Evolutionary conservation across 2,329 filamentous ascomycete species (phyloP), one percentile per base, ranked within the genome.

Genomic region (Corniculantispora saksenae): DNA sequence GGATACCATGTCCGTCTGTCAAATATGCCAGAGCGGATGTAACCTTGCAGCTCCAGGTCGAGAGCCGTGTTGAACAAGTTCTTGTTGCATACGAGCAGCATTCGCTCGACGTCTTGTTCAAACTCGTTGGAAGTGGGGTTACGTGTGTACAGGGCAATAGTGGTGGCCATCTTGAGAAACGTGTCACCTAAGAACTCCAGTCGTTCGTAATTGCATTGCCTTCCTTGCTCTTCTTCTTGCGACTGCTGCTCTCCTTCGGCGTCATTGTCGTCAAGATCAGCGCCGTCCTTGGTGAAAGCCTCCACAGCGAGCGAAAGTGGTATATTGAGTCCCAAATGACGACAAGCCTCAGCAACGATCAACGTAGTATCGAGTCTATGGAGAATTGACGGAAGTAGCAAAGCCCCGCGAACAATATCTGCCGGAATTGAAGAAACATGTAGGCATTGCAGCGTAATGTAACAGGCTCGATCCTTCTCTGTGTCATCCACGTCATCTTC

Each of bases 161-260:
- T 94, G 0, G 94, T 97, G 13, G 92, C 92, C 89, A 97, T 94
- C 78, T 99, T 99, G 66, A 99, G 83, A 72, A 97, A 97, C 40
- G 90, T 91, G 75, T 99, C 95, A 0, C 95, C 95, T 2, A 98
- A 83, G 66, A 97, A 97, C 72, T 99, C 95, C 0, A 98, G 83
- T 15, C 95, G 87, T 76, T 99, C 95, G 72, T 99, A 99, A 70
- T 98, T 98, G 47, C 89, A 38, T n/a, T 38, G 50, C 17, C 25
- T 90, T 1, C 93, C 93, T 93, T 97, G 97, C 3, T 93, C 94
- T 56, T 85, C 82, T 70, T 93, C 91, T 55, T 94, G 88, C 69
- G 93, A 91, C 93, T 97, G 97, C 3, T 93, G 94, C 56, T 85
- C 82, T 70, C 93, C 91, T 55, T 94, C 88, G 61, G 92, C 78